phyloP scores from a whole-genome alignment of 2,329 filamentous ascomycete species.

The Colletotrichum theobromicola region DNA sequence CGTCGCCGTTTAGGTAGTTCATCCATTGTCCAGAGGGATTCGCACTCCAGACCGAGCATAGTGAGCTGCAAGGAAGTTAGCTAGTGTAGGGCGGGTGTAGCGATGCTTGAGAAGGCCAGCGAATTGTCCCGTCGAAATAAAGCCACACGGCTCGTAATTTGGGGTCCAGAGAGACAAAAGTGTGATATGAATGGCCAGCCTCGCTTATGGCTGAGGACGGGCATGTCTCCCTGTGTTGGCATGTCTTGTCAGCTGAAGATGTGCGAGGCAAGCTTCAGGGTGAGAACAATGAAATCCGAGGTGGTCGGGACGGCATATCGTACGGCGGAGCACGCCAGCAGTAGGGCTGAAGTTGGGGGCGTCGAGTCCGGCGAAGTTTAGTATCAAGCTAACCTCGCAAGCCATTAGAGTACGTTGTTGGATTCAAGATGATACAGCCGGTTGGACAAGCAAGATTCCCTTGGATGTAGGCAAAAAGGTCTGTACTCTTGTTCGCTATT shows the following conservation, averaged over 20 bases:
- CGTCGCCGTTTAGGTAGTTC: background rate
- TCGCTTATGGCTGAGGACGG: background rate
- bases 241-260: background rate
- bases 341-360: constrained; percentile 8
- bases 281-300: background rate
- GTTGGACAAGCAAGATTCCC: background rate
- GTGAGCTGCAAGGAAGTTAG: background rate
- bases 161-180: background rate
- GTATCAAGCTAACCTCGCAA: background rate
- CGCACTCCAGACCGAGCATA: background rate
- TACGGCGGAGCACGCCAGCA: background rate
- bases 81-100: background rate
- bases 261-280: background rate
- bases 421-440: background rate
- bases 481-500: background rate
- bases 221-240: background rate
- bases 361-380: background rate
- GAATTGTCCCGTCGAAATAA: background rate
- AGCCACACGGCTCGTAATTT: background rate
- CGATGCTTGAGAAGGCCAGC: background rate
- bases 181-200: background rate
- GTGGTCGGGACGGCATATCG: background rate
- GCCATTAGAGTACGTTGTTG: background rate
- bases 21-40: background rate
- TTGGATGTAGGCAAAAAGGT: background rate